These are phyloP conservation scores for Alnus glutinosa DNA, from an alignment of 306 rosid species.

Conservation along the genomic window DNA sequence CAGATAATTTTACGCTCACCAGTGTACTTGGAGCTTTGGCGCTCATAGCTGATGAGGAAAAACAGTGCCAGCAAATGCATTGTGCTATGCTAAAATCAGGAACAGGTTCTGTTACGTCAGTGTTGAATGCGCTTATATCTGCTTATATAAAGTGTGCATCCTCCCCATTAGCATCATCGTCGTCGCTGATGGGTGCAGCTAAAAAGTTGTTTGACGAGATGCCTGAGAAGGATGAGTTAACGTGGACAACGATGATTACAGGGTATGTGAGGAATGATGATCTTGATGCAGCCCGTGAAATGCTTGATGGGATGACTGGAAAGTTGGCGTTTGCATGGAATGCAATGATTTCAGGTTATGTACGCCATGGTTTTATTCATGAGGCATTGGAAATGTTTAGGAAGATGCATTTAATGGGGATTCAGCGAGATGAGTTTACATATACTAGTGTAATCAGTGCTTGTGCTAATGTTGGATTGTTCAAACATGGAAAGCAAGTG, in stretches of 20 bases:
- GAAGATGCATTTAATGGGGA: constrained; percentile 44
- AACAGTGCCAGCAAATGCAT: constrained; percentile 47
- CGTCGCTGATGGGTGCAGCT: constrained; percentile 39
- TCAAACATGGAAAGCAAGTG: constrained; percentile 39
- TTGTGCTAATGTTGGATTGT: constrained; percentile 39
- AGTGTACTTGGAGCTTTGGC: constrained; percentile 38
- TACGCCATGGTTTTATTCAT: constrained; percentile 3
- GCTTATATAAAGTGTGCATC: background rate
- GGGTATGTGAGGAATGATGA: constrained; percentile 7
- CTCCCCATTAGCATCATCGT: background rate
- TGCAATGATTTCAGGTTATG: constrained; percentile 17
- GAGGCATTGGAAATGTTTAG: constrained; percentile 44
- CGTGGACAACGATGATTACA: constrained; percentile 10
- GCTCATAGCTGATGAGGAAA: constrained; percentile 35
- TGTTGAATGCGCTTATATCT: constrained; percentile 10
- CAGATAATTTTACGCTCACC: constrained; percentile 41
- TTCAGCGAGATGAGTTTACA: constrained; percentile 47
- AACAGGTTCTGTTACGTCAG: background rate
- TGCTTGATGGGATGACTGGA: constrained; percentile 16
- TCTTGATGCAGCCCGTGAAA: constrained; percentile 7
- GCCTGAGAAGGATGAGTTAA: constrained; percentile 1
- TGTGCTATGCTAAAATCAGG: constrained; percentile 24
- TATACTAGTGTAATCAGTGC: constrained; percentile 52
- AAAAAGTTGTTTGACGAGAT: constrained; percentile 42
- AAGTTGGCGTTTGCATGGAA: constrained; percentile 5